Percentiles rank a stretch among this genome's conserved stretches.
Conservation (phyloP, 768 basidiomycete species). For the Tylopilus intermedius region DNA sequence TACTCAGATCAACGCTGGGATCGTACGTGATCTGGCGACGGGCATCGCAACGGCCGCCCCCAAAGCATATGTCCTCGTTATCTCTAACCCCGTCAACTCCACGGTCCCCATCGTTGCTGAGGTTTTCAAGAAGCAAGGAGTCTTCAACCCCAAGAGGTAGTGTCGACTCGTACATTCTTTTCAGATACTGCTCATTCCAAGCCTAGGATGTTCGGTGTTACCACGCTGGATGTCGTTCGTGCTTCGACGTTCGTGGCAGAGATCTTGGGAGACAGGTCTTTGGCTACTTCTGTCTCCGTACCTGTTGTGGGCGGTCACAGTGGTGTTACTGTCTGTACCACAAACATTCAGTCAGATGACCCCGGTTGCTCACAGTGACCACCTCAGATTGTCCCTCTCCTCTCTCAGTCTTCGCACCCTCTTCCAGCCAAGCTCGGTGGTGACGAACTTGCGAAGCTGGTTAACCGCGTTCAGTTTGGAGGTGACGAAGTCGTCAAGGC, state of each 20-base stretch:
- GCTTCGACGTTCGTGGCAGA: slow-evolving; percentile 95
- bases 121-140: slow-evolving; percentile 87
- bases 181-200: neutral
- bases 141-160: slow-evolving; percentile 89
- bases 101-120: slow-evolving; percentile 97
- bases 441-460: slow-evolving; percentile 51
- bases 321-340: slow-evolving; percentile 68
- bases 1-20: slow-evolving; percentile 90
- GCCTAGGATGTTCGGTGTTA: slow-evolving; percentile 89
- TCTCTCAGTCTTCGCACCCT: slow-evolving; percentile 82
- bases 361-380: slow-evolving; percentile 6
- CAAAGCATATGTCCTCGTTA: slow-evolving; percentile 91
- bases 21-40: slow-evolving; percentile 87
- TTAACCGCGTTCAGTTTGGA: slow-evolving; percentile 89
- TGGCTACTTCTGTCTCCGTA: slow-evolving; percentile 60
- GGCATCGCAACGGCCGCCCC: slow-evolving; percentile 81
- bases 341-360: neutral
- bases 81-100: slow-evolving; percentile 99
- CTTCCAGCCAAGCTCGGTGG: slow-evolving; percentile 55
- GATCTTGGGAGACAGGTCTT: slow-evolving; percentile 57
- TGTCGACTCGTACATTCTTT: slow-evolving; percentile 6
- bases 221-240: slow-evolving; percentile 95
- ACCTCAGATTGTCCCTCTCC: slow-evolving; percentile 79
- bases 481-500: slow-evolving; percentile 99
- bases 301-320: slow-evolving; percentile 96